These are phyloP conservation scores for Fusarium praegraminearum DNA, from an alignment of 2,329 filamentous ascomycete genomes.

Conservation along the genomic window DNA sequence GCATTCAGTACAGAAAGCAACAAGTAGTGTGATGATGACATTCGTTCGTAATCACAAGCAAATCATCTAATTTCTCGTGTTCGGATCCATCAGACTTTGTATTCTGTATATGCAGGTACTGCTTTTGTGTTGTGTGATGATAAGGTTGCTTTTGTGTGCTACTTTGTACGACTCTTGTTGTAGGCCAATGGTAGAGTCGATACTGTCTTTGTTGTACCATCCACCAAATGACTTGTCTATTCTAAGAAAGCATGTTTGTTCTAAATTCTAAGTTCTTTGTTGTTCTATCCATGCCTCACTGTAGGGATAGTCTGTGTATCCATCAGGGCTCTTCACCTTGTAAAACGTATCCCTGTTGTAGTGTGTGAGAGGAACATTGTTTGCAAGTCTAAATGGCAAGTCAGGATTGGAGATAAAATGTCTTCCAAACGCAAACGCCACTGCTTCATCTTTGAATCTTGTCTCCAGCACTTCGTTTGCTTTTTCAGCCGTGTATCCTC, in stretches of 20 bases:
- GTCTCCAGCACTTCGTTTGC: conserved; percentile 49
- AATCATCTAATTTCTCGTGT: not conserved
- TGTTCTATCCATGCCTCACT: not conserved
- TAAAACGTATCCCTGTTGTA: conserved; percentile 50
- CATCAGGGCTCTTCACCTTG: conserved; percentile 32
- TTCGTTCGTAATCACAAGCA: not conserved
- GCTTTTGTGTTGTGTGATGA: too few species aligned
- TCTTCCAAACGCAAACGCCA: conserved; percentile 50
- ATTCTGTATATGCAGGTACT: too few species aligned
- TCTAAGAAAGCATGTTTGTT: not conserved
- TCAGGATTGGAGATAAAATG: conserved; percentile 48
- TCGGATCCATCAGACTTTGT: too few species aligned
- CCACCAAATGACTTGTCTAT: not conserved
- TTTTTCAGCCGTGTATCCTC: conserved; percentile 47
- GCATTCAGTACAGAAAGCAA: not conserved
- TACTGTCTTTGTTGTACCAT: too few species aligned
- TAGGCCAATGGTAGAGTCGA: too few species aligned
- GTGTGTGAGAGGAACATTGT: conserved; percentile 34
- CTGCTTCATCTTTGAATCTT: conserved; percentile 43
- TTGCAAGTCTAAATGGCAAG: conserved; percentile 37
- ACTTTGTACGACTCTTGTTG: too few species aligned
- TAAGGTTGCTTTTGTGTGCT: too few species aligned
- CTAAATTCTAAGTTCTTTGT: not conserved
- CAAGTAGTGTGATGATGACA: not conserved
- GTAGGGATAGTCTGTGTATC: conserved; percentile 48